Evolutionary conservation across 306 rosid species (phyloP), one percentile per base, ranked within the genome.

Genomic region (Neltuma alba): DNA sequence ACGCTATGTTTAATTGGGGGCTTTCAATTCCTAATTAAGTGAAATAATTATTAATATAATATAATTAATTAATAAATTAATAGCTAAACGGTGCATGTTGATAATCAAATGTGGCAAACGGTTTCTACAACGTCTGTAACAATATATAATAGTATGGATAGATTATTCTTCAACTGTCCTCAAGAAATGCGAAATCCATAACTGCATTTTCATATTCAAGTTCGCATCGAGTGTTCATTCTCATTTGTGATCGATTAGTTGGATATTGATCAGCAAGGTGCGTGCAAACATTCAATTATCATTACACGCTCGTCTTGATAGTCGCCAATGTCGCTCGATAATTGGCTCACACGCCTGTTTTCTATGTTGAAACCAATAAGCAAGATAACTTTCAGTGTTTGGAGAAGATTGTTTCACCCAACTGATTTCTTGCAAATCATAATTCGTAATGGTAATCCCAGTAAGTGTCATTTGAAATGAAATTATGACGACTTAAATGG

Each of bases 191-290:
- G 78, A 14, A 57, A 10, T 67, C 44, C 3, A 23, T 42, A 67
- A 75, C 36, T 82, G 6, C 54, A 33, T 66, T 33, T 78, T 83
- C 66, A 73, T 60, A 66, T 63, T 42, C 65, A 52, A 76, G 66
- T 50, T 64, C 63, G 76, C 27, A 55, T 73, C 48, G 47, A 37
- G 61, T 42, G 14, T 34, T 67, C 37, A 72, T 81, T 50, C 76
- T 60, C 79, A 44, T 42, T 82, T 62, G 65, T 60, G 79, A 48
- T 40, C 33, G 34, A 61, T 18, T 81, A 69, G 57, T 68, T 85
- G 71, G 37, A 31, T 44, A 50, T 60, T 50, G n/a, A 65, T 38
- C 23, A 10, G 62, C 27, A 13, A 67, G 63, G 36, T 52, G 36
- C 42, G 79, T 40, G 5, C 57, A 11, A 57, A 41, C 73, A 9